A percentile compares a stretch with the other conserved stretches of the same genome.
These are phyloP conservation scores for Xylaria sp. DNA, from an alignment of 495 filamentous ascomycete species.

Conservation along the genomic window DNA sequence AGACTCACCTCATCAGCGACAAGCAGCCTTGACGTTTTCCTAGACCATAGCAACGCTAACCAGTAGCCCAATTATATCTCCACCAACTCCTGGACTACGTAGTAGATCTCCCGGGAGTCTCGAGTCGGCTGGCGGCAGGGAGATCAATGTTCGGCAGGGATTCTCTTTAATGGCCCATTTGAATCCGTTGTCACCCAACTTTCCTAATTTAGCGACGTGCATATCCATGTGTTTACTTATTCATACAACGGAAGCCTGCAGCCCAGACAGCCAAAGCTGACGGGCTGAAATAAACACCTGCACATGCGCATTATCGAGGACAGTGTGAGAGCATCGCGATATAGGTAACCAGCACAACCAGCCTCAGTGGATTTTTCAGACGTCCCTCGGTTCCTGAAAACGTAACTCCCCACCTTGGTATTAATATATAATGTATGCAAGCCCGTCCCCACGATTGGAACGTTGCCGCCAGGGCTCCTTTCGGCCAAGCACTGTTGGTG, in stretches of 20 bases:
- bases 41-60: not conserved
- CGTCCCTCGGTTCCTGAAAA: conserved; percentile 17
- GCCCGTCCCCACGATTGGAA: conserved; percentile 14
- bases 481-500: conserved; percentile 9
- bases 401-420: conserved; percentile 13
- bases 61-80: not conserved
- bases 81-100: not conserved
- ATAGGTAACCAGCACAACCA: not conserved
- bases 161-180: not conserved
- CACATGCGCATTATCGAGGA: not conserved
- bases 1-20: not conserved
- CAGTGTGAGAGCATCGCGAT: not conserved
- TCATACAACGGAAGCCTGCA: conserved; percentile 11
- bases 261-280: conserved; percentile 8
- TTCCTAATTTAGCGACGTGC: conserved; percentile 27
- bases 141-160: conserved; percentile 18
- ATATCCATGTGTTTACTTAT: conserved; percentile 13
- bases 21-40: not conserved
- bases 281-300: conserved; percentile 7
- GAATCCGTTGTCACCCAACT: conserved; percentile 12
- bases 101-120: not conserved
- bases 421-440: conserved; percentile 19
- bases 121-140: conserved; percentile 8
- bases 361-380: not conserved
- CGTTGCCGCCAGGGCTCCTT: not conserved